Evolutionary conservation across 169 alveolate genomes (phyloP).

Genomic region (Hepatocystis sp.): DNA sequence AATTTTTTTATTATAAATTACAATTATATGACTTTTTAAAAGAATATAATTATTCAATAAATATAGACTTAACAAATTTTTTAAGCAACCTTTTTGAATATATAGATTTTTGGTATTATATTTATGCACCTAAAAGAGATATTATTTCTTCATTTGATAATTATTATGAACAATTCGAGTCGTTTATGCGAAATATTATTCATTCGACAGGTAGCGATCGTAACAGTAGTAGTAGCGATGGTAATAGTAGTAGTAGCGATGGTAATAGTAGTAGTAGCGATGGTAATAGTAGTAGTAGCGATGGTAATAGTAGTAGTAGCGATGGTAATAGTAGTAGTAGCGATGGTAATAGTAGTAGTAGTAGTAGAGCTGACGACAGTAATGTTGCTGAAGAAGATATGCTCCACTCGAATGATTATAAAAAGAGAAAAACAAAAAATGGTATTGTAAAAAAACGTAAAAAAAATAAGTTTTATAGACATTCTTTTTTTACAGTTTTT

Average conservation of each 20-base stretch:
- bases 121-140: too few species aligned
- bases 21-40: slow-evolving; percentile 39
- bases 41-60: slow-evolving; percentile 45
- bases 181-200: too few species aligned
- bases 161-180: too few species aligned
- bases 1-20: slow-evolving; percentile 23
- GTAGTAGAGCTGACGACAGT: background rate
- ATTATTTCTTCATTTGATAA: too few species aligned
- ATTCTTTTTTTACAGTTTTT: slow-evolving; percentile 21
- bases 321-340: background rate
- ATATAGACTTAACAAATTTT: slow-evolving; percentile 26
- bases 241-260: too few species aligned
- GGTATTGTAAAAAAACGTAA: background rate
- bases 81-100: slow-evolving; percentile 25
- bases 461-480: background rate
- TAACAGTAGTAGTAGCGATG: too few species aligned
- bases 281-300: too few species aligned
- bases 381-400: background rate
- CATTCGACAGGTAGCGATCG: too few species aligned
- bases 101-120: slow-evolving; percentile 48
- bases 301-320: background rate
- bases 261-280: too few species aligned
- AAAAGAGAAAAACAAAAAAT: background rate
- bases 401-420: background rate
- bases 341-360: background rate